These are phyloP conservation scores for Russula dissimulans DNA, from an alignment of 768 basidiomycete species.

Conservation along the genomic window DNA sequence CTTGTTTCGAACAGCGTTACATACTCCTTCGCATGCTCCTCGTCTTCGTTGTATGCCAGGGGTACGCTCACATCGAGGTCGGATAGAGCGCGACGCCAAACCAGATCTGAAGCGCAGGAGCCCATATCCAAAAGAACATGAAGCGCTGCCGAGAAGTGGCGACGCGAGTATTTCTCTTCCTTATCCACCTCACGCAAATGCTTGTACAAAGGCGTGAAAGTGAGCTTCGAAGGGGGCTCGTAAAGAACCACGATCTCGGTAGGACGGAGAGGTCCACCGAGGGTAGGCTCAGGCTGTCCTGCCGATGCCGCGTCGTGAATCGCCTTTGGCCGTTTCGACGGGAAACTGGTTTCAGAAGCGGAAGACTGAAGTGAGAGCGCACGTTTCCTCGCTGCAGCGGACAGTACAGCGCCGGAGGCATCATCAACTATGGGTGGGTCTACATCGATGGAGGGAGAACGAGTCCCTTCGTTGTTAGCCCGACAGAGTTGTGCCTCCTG, in stretches of 20 bases:
- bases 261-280: conserved; percentile 23
- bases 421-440: conserved; percentile 14
- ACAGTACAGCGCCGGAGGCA: conserved; percentile 12
- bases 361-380: neutral
- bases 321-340: conserved; percentile 4
- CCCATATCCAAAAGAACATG: conserved; percentile 48
- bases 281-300: neutral
- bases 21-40: conserved; percentile 32
- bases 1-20: conserved; percentile 21
- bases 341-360: neutral
- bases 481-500: conserved; percentile 9
- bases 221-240: conserved; percentile 29
- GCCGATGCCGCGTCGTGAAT: neutral
- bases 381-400: conserved; percentile 11
- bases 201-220: conserved; percentile 37
- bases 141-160: conserved; percentile 40
- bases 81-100: conserved; percentile 52
- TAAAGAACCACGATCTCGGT: conserved; percentile 49
- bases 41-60: conserved; percentile 23
- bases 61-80: conserved; percentile 27
- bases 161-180: conserved; percentile 30
- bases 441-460: conserved; percentile 12
- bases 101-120: conserved; percentile 56
- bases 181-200: conserved; percentile 40
- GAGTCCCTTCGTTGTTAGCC: conserved; percentile 17